Base-by-base conservation (phyloP, 805 yeast genomes). In the Phaffomyces opuntiae region DNA sequence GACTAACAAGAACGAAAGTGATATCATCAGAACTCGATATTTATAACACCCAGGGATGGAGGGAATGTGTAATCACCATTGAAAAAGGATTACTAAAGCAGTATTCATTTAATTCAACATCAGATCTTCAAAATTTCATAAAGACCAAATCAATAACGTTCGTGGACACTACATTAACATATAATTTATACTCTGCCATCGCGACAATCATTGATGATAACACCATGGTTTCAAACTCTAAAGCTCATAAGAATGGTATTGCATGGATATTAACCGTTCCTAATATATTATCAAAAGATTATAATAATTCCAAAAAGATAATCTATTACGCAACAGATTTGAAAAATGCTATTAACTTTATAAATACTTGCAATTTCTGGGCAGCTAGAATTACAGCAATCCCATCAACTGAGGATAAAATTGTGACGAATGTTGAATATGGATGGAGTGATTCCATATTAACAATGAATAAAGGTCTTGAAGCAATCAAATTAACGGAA, bases 331-430 rank as follows among this genome's bases (percentile, higher is more conserved):
- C 61, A 3, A 53, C 59, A 33, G 47, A 47, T 35, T 32, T 48
- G 14, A 85, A 81, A 53, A 76, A 77, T 48, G 93, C 96, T 0
- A 65, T 67, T 38, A 84, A 80, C 57, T 87, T 77, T 62, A 78
- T 85, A 16, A 77, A 82, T 53, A 79, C 91, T 6, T 81, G 93
- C 64, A 89, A 88, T 62, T 89, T 86, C 61, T 89, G 96, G 96
- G 87, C 95, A 3, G 86, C 91, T 2, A 75, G 93, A 52, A 75
- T 85, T 34, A 83, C 95, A 7, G 83, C 89, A 14, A 81, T 87
- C 19, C 96, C 96, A 4, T 72, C 69, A 31, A 49, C 80, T 0
- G 85, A 81, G 55, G 83, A 80, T 45, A 80, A 83, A 50, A 72
- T 86, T 31, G 80, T 88, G 2, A 81, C 91, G 7, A 75, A 70